Base-by-base conservation (phyloP, 2,329 filamentous ascomycete species). In the Diaporthe sp. region DNA sequence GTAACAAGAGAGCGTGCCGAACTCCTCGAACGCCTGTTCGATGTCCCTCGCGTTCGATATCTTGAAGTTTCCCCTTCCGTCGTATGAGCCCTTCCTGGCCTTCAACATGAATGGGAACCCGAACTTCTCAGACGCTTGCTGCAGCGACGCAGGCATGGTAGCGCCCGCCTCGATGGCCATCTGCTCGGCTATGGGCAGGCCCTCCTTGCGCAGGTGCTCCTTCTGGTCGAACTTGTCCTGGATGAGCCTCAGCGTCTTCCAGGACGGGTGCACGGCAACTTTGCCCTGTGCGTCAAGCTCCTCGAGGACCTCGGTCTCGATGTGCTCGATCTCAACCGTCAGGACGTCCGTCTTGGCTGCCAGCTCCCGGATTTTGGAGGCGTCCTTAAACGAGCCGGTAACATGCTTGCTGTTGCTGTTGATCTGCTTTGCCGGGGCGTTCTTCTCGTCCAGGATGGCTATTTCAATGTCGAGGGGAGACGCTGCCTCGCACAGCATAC, bases 161-260 rank as follows among this genome's bases (percentile, higher is more conserved):
- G 88, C 85, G 2, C 84, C 87, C 3, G 81, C 82, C 72, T 90
- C 88, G 61, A 97, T 84, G 35, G 92, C 89, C 69, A 92, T 85
- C 78, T 94, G 94, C 58, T 91, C 88, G 1, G 95, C 94, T 74
- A 95, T 92, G 30, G 93, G 91, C 8, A 98, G 92, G 0, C 89
- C 91, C 76, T 91, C 87, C 77, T 89, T 87, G 58, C 87, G 85
- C 72, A 98, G 87, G 81, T 97, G 93, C 82, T 94, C 90, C 85
- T 98, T 98, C 82, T 98, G 96, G 76, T 91, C 86, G 82, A 91
- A 98, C 86, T 98, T 98, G 86, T 98, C 95, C 86, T 98, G 96
- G 80, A 98, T 97, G 25, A 93, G 92, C 40, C 95, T 91, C 71
- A 98, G 89, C 2, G 96, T 97, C 84, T 91, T 91, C 93, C 95